Conservation (phyloP, 1,139 yeast genomes). For the Chernovozyma aurita region DNA sequence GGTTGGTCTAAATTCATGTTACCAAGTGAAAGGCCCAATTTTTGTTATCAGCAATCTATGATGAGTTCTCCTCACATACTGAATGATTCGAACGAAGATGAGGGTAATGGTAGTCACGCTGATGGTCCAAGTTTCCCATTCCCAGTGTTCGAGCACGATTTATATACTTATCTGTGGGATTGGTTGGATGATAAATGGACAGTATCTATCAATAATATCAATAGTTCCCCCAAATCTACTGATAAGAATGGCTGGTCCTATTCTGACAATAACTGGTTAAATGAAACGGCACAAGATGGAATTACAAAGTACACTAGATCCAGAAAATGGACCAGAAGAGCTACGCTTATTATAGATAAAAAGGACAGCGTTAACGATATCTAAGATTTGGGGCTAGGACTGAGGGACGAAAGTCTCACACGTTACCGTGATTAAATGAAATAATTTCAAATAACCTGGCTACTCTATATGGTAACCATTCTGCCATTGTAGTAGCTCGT, state of each 20-base stretch:
- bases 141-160: slow-evolving; percentile 42
- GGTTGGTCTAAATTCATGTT: slow-evolving; percentile 53
- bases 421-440: too few species aligned
- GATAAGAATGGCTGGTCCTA: slow-evolving; percentile 49
- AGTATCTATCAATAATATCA: slow-evolving; percentile 22
- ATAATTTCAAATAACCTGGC: too few species aligned
- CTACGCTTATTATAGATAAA: slow-evolving; percentile 42
- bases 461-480: too few species aligned
- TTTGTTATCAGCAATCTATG: slow-evolving; percentile 41
- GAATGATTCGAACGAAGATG: slow-evolving; percentile 1
- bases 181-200: slow-evolving; percentile 55
- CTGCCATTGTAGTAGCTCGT: too few species aligned
- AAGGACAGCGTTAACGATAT: slow-evolving; percentile 19
- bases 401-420: too few species aligned
- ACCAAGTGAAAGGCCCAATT: slow-evolving; percentile 49
- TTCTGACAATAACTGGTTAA: slow-evolving; percentile 50
- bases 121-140: slow-evolving; percentile 30
- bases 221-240: slow-evolving; percentile 22
- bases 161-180: slow-evolving; percentile 44
- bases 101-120: slow-evolving; percentile 10
- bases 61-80: slow-evolving; percentile 25
- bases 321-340: slow-evolving; percentile 47
- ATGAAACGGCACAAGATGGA: slow-evolving; percentile 39
- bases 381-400: too few species aligned
- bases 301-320: slow-evolving; percentile 48